Base-by-base conservation (phyloP, 257 asterid genomes). In the Anisodus acutangulus region DNA sequence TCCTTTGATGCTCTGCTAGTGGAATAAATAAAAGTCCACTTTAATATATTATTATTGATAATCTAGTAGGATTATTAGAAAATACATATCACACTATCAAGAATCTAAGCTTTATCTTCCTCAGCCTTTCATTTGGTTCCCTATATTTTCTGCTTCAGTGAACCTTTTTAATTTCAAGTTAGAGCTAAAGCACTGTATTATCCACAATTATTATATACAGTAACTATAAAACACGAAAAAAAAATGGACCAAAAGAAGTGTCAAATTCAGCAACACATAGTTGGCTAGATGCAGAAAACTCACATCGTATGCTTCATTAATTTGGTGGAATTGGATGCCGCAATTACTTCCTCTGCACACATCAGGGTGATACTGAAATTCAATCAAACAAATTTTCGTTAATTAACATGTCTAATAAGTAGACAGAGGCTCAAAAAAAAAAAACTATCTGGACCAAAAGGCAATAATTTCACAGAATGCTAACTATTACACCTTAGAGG, bases 281-380 rank as follows among this genome's bases (percentile, higher is more conserved):
- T 58, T 58, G 64, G 4, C 1, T 19, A 37, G 51, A 64, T 15
- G 10, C 35, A 41, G 6, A 41, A 74, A 37, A 84, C 95, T 88
- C 87, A 93, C 98, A 85, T 90, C 93, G 83, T 95, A 95, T 59
- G 98, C 98, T 88, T 94, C 97, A 57, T 90, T 90, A 66, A 95
- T 94, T 83, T 92, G 91, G 87, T 90, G 90, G 82, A 95, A 95
- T 55, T 95, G 90, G 54, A 89, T 69, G 2, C 88, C 90, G 15
- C 91, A 87, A 78, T 92, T 86, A 85, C 82, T 94, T 87, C 89
- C 99, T 90, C 91, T 91, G 90, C 97, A 95, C 2, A 95, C 99
- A 87, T 95, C 99, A 1, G 99, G 99, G 84, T 95, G 99, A 86
- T 95, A 95, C 99, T 95, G 98, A 89, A 26, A 92, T 84, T 72